These are phyloP conservation scores for Didymella keratinophila DNA, from an alignment of 2,329 filamentous ascomycete genomes.

Conservation along the genomic window DNA sequence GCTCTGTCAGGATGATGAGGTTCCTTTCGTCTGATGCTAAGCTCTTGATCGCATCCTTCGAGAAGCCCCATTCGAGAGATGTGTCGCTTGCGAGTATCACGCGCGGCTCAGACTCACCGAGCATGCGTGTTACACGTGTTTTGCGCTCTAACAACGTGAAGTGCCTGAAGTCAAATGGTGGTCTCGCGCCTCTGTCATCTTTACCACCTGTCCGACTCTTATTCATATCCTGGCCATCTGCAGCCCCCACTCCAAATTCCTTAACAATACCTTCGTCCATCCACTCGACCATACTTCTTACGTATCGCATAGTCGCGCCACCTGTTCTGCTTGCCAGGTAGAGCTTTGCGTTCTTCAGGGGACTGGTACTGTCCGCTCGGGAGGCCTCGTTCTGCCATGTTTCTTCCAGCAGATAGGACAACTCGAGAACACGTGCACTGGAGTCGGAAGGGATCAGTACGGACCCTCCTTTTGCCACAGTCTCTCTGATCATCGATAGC, in stretches of 20 bases:
- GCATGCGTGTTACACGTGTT: slow-evolving; percentile 77
- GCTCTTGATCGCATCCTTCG: slow-evolving; percentile 76
- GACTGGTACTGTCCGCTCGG: slow-evolving; percentile 48
- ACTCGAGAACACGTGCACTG: slow-evolving; percentile 89
- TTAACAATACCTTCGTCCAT: slow-evolving; percentile 96
- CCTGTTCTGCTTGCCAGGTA: slow-evolving; percentile 88
- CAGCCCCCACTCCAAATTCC: slow-evolving; percentile 76
- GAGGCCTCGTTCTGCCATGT: slow-evolving; percentile 68
- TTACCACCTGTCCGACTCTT: slow-evolving; percentile 48
- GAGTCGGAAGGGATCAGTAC: slow-evolving; percentile 95
- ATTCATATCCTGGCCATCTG: slow-evolving; percentile 41
- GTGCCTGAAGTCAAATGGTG: slow-evolving; percentile 90
- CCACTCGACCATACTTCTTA: slow-evolving; percentile 97
- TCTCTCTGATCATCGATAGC: slow-evolving; percentile 79
- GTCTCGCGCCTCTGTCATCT: slow-evolving; percentile 61
- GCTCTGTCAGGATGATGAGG: slow-evolving; percentile 86
- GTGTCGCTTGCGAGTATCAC: slow-evolving; percentile 92
- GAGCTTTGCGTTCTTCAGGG: slow-evolving; percentile 64
- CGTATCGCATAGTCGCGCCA: slow-evolving; percentile 87
- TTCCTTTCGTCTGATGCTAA: slow-evolving; percentile 82
- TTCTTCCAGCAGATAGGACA: slow-evolving; percentile 91
- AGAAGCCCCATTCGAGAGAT: slow-evolving; percentile 94
- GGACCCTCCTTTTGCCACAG: slow-evolving; percentile 82
- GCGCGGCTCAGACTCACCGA: slow-evolving; percentile 62
- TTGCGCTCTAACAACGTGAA: slow-evolving; percentile 83